phyloP scores from a whole-genome alignment of 768 basidiomycete genomes.

The Hericium coralloides region DNA sequence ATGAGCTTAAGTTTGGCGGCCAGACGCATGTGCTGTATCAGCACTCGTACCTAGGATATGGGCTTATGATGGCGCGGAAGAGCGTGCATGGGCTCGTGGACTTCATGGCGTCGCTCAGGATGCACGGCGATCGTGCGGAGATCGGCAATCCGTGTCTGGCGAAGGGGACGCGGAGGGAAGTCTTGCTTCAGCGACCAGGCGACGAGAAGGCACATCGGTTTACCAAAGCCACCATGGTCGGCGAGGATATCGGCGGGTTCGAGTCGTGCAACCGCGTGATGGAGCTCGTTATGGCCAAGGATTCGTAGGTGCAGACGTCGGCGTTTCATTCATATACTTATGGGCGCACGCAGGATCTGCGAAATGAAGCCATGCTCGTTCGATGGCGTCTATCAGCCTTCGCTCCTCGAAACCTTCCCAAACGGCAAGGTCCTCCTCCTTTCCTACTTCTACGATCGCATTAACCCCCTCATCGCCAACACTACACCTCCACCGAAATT shows the following conservation, averaged over 20 bases:
- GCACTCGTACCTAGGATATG: constrained; percentile 97
- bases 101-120: constrained; percentile 57
- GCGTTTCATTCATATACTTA: background rate
- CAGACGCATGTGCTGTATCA: constrained; percentile 82
- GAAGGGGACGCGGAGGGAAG: constrained; percentile 46
- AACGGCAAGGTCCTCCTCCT: constrained; percentile 81
- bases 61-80: constrained; percentile 73
- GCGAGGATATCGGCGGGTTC: constrained; percentile 73
- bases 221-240: constrained; percentile 77
- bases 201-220: constrained; percentile 29
- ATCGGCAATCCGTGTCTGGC: constrained; percentile 82
- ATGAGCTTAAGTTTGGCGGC: constrained; percentile 91
- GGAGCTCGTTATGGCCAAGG: constrained; percentile 89
- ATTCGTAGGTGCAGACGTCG: constrained; percentile 54
- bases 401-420: constrained; percentile 81
- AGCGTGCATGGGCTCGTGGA: constrained; percentile 70
- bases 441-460: constrained; percentile 97
- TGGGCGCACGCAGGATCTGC: constrained; percentile 49
- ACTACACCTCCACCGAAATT: constrained; percentile 14
- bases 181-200: constrained; percentile 41
- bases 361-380: constrained; percentile 93
- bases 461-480: constrained; percentile 59
- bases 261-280: constrained; percentile 80
- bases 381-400: constrained; percentile 95
- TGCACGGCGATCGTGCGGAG: constrained; percentile 20